A percentile compares a stretch with the other conserved stretches of the same genome.
These are phyloP conservation scores for Oryza meridionalis DNA, from an alignment of 176 grass and related monocot genomes.

Conservation along the genomic window DNA sequence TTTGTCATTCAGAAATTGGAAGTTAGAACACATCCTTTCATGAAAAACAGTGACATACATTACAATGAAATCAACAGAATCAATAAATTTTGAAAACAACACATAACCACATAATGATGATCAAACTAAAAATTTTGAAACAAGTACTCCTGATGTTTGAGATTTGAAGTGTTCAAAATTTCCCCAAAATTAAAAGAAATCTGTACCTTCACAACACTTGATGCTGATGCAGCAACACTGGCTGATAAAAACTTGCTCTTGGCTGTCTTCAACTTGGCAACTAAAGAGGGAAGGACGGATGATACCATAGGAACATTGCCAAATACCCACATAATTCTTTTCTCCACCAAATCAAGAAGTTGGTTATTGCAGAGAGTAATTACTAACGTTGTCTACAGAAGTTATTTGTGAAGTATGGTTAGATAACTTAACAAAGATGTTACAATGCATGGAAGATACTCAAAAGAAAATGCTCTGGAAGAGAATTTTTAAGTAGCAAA, in stretches of 20 bases:
- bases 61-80: conserved; percentile 5
- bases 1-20: background rate
- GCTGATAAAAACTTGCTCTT: conserved; percentile 83
- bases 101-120: conserved; percentile 18
- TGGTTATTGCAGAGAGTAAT: conserved; percentile 91
- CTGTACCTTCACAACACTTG: conserved; percentile 49
- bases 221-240: conserved; percentile 49
- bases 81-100: conserved; percentile 9
- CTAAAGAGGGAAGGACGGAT: conserved; percentile 58
- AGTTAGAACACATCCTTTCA: background rate
- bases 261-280: conserved; percentile 54
- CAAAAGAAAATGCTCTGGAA: conserved; percentile 13
- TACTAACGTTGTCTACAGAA: conserved; percentile 73
- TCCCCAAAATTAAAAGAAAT: conserved; percentile 16
- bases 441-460: conserved; percentile 8
- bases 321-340: conserved; percentile 80
- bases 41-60: conserved; percentile 3
- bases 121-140: background rate
- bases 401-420: conserved; percentile 34
- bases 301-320: conserved; percentile 62
- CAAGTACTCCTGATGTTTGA: background rate
- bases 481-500: conserved; percentile 41
- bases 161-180: conserved; percentile 1
- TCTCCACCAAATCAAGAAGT: conserved; percentile 87
- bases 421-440: conserved; percentile 19